Evolutionary conservation across 2,329 filamentous ascomycete species (phyloP).

Genomic region (Pestalotiopsis sp.): DNA sequence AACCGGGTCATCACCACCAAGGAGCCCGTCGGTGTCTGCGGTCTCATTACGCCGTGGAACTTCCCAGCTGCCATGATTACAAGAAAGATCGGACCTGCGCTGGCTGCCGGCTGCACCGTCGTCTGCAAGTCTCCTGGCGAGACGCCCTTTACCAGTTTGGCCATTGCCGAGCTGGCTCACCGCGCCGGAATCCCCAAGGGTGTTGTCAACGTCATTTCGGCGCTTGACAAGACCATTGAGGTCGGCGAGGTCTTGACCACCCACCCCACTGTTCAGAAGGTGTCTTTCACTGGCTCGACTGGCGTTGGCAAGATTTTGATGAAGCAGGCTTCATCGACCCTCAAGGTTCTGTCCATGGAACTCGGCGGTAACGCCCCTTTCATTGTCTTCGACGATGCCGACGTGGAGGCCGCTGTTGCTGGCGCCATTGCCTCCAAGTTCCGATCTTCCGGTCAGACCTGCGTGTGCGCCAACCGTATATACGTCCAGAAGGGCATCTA

Average conservation of each 20-base stretch:
- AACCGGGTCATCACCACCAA: constrained; percentile 80
- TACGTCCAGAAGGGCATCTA: constrained; percentile 81
- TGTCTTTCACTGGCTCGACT: constrained; percentile 90
- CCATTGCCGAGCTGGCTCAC: constrained; percentile 82
- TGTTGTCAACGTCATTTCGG: constrained; percentile 87
- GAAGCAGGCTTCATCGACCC: constrained; percentile 81
- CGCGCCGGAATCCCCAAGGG: constrained; percentile 89
- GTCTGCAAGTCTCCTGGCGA: constrained; percentile 91
- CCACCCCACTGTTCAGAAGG: constrained; percentile 77
- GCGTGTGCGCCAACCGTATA: constrained; percentile 85
- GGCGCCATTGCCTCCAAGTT: constrained; percentile 90
- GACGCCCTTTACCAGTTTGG: constrained; percentile 89
- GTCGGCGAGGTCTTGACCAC: constrained; percentile 80
- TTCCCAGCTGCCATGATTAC: constrained; percentile 81
- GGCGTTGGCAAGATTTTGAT: constrained; percentile 75
- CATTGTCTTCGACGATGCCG: constrained; percentile 95
- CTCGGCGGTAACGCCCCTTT: constrained; percentile 95
- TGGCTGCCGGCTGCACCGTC: constrained; percentile 94
- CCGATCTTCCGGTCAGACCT: constrained; percentile 93
- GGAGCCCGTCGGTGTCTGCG: constrained; percentile 83
- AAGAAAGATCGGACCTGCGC: constrained; percentile 69
- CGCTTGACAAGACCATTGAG: constrained; percentile 76
- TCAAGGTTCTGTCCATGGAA: constrained; percentile 86
- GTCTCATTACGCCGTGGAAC: constrained; percentile 87
- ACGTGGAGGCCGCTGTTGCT: constrained; percentile 80